These are phyloP conservation scores for Sclerotinia glacialis DNA, from an alignment of 2,329 filamentous ascomycete genomes.

Conservation along the genomic window DNA sequence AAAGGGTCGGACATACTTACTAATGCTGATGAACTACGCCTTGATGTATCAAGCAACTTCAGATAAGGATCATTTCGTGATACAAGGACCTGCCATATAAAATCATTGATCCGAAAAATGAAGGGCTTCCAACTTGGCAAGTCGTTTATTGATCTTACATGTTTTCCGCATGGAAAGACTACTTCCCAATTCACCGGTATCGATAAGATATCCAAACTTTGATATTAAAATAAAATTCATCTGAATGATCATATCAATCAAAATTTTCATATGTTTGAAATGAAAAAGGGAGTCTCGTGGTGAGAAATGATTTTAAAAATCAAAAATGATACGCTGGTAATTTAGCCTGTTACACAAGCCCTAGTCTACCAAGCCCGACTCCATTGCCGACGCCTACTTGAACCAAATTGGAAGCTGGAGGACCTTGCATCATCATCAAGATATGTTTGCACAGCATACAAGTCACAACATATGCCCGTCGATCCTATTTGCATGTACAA, in stretches of 20 bases:
- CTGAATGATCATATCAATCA: neutral
- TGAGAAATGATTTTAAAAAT: neutral
- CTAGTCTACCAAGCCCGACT: neutral
- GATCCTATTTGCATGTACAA: neutral
- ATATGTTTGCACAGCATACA: neutral
- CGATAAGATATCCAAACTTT: conserved; percentile 6
- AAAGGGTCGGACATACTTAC: neutral
- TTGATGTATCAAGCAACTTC: neutral
- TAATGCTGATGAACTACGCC: neutral
- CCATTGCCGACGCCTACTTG: neutral
- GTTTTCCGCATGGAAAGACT: conserved; percentile 1
- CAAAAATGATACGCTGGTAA: neutral
- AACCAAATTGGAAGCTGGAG: neutral
- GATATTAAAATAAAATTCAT: neutral
- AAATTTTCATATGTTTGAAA: neutral
- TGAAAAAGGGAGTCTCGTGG: neutral
- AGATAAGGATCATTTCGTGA: neutral
- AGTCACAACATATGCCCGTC: neutral
- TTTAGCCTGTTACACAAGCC: neutral
- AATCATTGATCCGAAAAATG: neutral
- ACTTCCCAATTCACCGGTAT: neutral
- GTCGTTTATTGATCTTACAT: neutral
- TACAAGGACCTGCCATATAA: neutral
- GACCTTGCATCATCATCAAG: conserved; percentile 6
- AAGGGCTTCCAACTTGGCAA: neutral